phyloP scores from a whole-genome alignment of 2,329 filamentous ascomycete genomes.

The Aspergillus terreus region DNA sequence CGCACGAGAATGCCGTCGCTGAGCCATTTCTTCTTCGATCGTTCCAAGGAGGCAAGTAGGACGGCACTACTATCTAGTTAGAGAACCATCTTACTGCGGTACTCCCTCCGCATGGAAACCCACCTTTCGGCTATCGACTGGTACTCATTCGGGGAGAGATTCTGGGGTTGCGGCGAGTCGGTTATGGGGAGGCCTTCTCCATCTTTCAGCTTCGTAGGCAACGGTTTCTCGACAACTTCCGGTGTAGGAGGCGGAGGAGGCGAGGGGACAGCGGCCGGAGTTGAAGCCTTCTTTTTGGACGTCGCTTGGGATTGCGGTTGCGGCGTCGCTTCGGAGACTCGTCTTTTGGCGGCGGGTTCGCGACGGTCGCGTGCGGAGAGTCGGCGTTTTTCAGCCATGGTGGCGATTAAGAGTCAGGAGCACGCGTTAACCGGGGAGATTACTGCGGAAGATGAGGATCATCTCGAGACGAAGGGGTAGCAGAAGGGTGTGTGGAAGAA shows the following conservation, averaged over 20 bases:
- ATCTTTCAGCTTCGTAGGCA: conserved; percentile 54
- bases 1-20: conserved; percentile 52
- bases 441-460: conserved; percentile 2
- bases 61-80: conserved; percentile 47
- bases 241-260: conserved; percentile 24
- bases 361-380: conserved; percentile 42
- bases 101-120: not conserved
- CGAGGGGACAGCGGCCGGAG: conserved; percentile 18
- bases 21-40: conserved; percentile 57
- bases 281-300: conserved; percentile 34
- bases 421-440: not conserved
- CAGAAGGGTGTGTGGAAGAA: conserved; percentile 11
- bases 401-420: not conserved
- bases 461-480: conserved; percentile 8
- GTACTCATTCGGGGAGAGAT: conserved; percentile 52
- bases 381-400: conserved; percentile 43
- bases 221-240: conserved; percentile 33
- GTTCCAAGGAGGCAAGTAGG: conserved; percentile 54
- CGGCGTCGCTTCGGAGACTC: conserved; percentile 37
- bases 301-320: conserved; percentile 23
- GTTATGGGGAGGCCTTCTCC: conserved; percentile 53
- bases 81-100: not conserved
- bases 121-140: conserved; percentile 58
- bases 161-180: conserved; percentile 46
- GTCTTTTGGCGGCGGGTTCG: conserved; percentile 42